A percentile compares a stretch with the other conserved stretches of the same genome.
Conservation (phyloP, 352 stramenopile genomes). For the Globisporangium echinulatum region DNA sequence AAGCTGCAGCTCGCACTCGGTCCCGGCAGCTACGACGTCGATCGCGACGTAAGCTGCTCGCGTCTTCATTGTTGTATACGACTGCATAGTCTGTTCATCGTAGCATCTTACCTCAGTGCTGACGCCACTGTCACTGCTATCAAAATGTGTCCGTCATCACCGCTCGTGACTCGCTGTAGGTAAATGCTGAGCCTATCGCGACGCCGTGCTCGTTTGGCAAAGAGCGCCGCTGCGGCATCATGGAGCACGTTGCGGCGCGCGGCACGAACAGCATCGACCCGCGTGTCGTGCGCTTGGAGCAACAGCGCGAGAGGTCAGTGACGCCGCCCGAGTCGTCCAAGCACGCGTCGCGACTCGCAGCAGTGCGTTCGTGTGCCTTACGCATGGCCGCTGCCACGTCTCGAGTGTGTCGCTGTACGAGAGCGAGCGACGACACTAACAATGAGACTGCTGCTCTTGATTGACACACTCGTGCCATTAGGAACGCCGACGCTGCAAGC, state of each 20-base stretch:
- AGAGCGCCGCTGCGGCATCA: constrained; percentile 35
- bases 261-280: constrained; percentile 16
- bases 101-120: neutral
- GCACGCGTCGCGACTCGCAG: neutral
- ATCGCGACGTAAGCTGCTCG: constrained; percentile 24
- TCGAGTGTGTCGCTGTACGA: neutral
- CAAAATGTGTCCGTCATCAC: neutral
- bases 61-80: neutral
- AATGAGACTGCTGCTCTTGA: neutral
- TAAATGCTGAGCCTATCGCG: constrained; percentile 34
- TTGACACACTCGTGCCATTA: too few species aligned
- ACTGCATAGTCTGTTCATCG: too few species aligned
- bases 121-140: too few species aligned
- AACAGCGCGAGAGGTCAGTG: neutral
- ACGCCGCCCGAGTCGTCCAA: neutral
- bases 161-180: constrained; percentile 10
- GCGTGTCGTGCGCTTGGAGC: constrained; percentile 4
- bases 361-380: neutral
- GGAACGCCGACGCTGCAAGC: neutral
- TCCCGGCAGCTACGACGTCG: constrained; percentile 47
- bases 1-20: constrained; percentile 32
- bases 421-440: neutral
- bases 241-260: constrained; percentile 24
- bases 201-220: constrained; percentile 43
- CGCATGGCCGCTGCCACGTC: too few species aligned